Evolutionary conservation across 176 grass and related monocot genomes (phyloP).

Genomic region (Miscanthus lutarioriparius): DNA sequence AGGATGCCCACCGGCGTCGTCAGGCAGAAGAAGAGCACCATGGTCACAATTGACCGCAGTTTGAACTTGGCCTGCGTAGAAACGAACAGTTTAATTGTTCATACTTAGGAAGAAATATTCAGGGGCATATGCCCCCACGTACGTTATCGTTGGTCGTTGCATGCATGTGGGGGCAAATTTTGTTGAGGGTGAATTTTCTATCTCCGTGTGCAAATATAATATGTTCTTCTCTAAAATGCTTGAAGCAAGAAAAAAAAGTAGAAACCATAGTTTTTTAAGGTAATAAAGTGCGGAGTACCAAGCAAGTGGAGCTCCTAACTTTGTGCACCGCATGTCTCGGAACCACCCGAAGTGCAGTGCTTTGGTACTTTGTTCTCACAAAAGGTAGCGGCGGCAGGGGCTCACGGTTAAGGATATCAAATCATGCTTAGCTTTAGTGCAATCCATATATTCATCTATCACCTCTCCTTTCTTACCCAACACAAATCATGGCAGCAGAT

Average conservation of each 20-base stretch:
- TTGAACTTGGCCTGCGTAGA: slow-evolving; percentile 57
- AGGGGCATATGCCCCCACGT: too few species aligned
- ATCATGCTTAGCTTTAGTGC: neutral
- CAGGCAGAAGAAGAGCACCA: slow-evolving; percentile 70
- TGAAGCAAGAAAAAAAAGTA: neutral
- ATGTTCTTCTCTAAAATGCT: neutral
- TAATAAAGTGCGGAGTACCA: neutral
- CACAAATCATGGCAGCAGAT: neutral
- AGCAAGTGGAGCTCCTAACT: neutral
- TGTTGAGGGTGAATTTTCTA: too few species aligned
- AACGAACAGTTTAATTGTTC: too few species aligned
- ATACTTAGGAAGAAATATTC: too few species aligned
- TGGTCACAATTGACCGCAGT: slow-evolving; percentile 31
- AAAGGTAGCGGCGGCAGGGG: neutral
- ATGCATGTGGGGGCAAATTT: too few species aligned
- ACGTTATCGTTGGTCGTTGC: too few species aligned
- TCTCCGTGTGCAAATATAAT: too few species aligned
- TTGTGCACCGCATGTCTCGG: neutral
- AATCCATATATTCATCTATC: neutral
- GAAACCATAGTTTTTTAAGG: neutral
- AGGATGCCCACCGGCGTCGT: slow-evolving; percentile 69
- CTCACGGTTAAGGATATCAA: neutral
- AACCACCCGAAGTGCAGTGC: slow-evolving; percentile 28
- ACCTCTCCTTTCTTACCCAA: neutral
- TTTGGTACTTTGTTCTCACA: slow-evolving; percentile 8